Conservation (phyloP, 257 asterid genomes). For the Schizonepeta tenuifolia region DNA sequence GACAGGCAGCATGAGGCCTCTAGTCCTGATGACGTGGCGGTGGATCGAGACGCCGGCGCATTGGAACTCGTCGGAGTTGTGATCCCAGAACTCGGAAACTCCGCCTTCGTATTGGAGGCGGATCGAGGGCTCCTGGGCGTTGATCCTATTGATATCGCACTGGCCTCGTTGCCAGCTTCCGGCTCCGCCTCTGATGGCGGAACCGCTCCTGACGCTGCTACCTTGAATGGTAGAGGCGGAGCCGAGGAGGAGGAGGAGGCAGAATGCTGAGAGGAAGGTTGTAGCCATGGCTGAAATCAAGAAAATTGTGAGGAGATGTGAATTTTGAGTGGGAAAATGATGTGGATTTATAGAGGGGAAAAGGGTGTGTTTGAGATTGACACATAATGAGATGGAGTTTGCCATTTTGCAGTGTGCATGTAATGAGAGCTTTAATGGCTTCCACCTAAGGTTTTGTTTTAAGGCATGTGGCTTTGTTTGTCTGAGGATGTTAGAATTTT, state of each 20-base stretch:
- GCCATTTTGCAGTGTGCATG: slow-evolving; percentile 76
- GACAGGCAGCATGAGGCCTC: slow-evolving; percentile 54
- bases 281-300: slow-evolving; percentile 20
- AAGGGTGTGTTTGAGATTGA: slow-evolving; percentile 26
- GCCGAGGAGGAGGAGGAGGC: slow-evolving; percentile 40
- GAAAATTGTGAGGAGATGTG: neutral
- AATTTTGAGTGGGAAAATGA: slow-evolving; percentile 13
- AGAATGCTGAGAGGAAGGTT: slow-evolving; percentile 33
- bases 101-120: slow-evolving; percentile 63
- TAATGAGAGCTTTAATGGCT: slow-evolving; percentile 25
- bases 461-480: slow-evolving; percentile 40
- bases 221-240: slow-evolving; percentile 24
- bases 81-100: slow-evolving; percentile 56
- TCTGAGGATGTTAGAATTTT: slow-evolving; percentile 15
- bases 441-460: slow-evolving; percentile 41
- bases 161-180: slow-evolving; percentile 40
- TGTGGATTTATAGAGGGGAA: slow-evolving; percentile 39
- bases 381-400: slow-evolving; percentile 39
- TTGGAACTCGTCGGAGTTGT: slow-evolving; percentile 48
- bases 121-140: slow-evolving; percentile 45
- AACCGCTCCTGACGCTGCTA: too few relatives aligned
- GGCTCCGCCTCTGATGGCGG: too few relatives aligned
- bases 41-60: slow-evolving; percentile 64
- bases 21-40: slow-evolving; percentile 44
- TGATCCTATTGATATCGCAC: slow-evolving; percentile 54